Evolutionary conservation across 2,329 filamentous ascomycete species (phyloP).

Genomic region (Neonectria ditissima): DNA sequence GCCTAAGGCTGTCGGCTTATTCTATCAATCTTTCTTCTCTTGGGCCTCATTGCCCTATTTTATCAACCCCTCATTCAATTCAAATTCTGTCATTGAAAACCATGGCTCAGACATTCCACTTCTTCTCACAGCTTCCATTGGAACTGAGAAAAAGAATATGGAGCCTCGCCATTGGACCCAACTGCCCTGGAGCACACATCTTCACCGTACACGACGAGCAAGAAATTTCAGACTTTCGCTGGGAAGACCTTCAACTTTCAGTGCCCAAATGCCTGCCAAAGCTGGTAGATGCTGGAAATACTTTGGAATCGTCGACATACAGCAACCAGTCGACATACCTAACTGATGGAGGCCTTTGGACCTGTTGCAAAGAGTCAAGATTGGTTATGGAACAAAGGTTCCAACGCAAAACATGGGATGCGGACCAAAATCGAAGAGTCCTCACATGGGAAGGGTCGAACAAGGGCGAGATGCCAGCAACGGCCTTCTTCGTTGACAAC

Average conservation of each 20-base stretch:
- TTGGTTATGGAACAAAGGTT: background rate
- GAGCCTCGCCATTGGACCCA: background rate
- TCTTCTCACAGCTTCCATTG: background rate
- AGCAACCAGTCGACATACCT: conserved; percentile 2
- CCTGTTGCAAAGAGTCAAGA: background rate
- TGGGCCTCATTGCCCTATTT: no score
- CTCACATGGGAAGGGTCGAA: no score
- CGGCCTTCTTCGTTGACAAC: no score
- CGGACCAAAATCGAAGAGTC: background rate
- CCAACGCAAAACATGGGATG: background rate
- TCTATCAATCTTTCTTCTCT: no score
- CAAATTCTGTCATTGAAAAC: no score
- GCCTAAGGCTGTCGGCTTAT: no score
- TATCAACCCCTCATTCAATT: no score
- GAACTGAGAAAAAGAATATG: background rate
- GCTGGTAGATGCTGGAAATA: no score
- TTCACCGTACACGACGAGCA: background rate
- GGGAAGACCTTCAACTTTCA: background rate
- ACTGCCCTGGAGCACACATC: background rate
- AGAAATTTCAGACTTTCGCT: background rate
- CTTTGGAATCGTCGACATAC: background rate
- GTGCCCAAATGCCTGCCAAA: background rate
- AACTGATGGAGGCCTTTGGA: background rate
- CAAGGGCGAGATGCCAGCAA: no score
- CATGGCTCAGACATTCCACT: no score